phyloP scores from a whole-genome alignment of 1,139 yeast genomes.

The Lodderomyces theae region DNA sequence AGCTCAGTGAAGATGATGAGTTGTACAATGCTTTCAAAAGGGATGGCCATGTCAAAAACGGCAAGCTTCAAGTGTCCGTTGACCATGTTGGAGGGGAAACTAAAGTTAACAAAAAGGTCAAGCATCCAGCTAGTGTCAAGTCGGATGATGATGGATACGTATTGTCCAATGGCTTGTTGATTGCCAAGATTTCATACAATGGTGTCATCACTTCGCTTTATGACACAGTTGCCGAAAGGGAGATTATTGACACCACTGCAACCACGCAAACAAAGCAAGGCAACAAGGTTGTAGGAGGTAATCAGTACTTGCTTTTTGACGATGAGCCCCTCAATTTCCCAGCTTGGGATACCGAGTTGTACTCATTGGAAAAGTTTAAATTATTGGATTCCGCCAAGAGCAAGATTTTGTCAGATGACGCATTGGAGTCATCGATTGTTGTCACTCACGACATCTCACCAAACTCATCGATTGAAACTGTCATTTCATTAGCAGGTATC shows the following conservation, averaged over 20 bases:
- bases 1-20: constrained; percentile 19
- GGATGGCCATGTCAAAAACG: constrained; percentile 7
- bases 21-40: constrained; percentile 11
- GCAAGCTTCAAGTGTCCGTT: constrained; percentile 14
- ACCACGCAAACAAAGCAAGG: constrained; percentile 43
- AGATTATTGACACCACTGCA: constrained; percentile 58
- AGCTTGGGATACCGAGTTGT: constrained; percentile 97
- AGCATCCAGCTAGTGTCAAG: constrained; percentile 50
- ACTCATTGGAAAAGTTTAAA: constrained; percentile 66
- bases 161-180: constrained; percentile 59
- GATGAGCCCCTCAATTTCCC: constrained; percentile 90
- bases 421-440: constrained; percentile 59
- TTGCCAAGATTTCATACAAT: constrained; percentile 52
- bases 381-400: constrained; percentile 46
- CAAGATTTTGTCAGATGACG: constrained; percentile 51
- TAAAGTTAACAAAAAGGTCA: constrained; percentile 17
- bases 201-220: constrained; percentile 70
- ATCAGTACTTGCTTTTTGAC: constrained; percentile 75
- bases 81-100: constrained; percentile 15
- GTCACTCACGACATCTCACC: constrained; percentile 59
- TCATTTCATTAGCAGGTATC: constrained; percentile 68
- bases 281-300: constrained; percentile 51
- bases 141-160: constrained; percentile 40
- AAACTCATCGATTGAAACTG: constrained; percentile 59
- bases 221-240: constrained; percentile 61